Base-by-base conservation (phyloP, 352 stramenopile species). In the Peronospora tabacina region DNA sequence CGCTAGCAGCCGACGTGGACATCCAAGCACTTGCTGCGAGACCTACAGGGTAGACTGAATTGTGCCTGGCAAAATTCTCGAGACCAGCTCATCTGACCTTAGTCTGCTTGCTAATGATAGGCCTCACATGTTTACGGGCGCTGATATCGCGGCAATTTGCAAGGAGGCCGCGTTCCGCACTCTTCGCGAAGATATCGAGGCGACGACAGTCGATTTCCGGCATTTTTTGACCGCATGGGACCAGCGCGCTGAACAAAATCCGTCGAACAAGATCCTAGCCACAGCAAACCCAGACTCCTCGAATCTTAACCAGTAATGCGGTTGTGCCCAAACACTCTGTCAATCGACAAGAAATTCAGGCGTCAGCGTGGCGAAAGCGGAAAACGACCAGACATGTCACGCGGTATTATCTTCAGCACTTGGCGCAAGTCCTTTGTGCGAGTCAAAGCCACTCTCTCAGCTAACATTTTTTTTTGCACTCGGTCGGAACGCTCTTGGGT, bases 121-220 rank as follows among this genome's bases (percentile, higher is more conserved):
- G 12, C 55, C 40, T 41, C 52, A 60, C 17, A 37, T 39, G 0
- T 75, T 88, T 40, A 83, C 80, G 0, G 80, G 80, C 15, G 81
- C 77, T 13, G 77, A 88, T 7, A 50, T 91, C 16, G 66, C 70
- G 10, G 76, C 74, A 24, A 58, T 89, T 20, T 91, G 81, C 61
- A 89, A 89, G 24, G 77, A 88, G 53, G 77, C 81, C n/a, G 81
- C 77, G 2, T 82, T 91, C 32, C 72, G 68, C n/a, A 70, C 81
- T 13, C 69, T 91, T 52, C 81, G 81, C 11, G 67, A 88, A 53
- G 52, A 81, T 52, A 61, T 80, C 2, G 56, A 83, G 35, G 68
- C 68, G 0, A 44, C 36, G 5, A 38, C 12, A 22, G 59, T 87
- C n/a, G 6, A 20, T 19, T 59, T 67, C 37, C 52, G 39, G 1